phyloP scores from a whole-genome alignment of 2,329 filamentous ascomycete species.

The Venturia nashicola region DNA sequence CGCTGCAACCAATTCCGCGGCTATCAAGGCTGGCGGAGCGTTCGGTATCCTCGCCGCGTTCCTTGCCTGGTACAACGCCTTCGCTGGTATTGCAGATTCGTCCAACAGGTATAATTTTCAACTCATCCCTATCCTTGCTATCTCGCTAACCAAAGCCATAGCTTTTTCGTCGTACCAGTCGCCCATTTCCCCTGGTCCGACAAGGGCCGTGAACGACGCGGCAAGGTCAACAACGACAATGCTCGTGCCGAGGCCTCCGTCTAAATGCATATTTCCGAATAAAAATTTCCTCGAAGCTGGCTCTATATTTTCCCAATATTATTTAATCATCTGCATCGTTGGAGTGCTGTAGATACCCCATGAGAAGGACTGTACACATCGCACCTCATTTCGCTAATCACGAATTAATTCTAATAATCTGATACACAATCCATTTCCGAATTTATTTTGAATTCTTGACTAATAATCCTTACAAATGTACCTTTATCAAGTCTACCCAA shows the following conservation, averaged over 20 bases:
- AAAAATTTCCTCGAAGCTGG: not conserved
- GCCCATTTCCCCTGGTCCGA: slow-evolving; percentile 93
- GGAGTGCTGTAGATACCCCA: not conserved
- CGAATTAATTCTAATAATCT: not conserved
- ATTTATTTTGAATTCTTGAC: no score
- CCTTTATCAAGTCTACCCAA: no score
- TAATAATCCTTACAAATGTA: no score
- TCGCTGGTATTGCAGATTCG: slow-evolving; percentile 42
- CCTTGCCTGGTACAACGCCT: slow-evolving; percentile 41
- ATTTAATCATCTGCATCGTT: not conserved
- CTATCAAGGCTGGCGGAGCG: slow-evolving; percentile 40
- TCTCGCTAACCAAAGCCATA: not conserved
- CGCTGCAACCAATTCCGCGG: slow-evolving; percentile 25
- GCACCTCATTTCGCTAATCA: not conserved
- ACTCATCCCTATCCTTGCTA: not conserved
- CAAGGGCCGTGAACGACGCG: slow-evolving; percentile 51
- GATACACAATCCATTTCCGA: no score
- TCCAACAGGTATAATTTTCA: slow-evolving; percentile 30
- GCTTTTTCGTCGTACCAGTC: slow-evolving; percentile 88
- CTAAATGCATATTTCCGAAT: not conserved
- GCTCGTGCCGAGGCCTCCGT: slow-evolving; percentile 19
- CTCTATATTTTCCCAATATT: no score
- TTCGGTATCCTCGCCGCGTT: slow-evolving; percentile 43
- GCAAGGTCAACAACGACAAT: slow-evolving; percentile 30
- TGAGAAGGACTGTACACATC: not conserved